Percentiles rank a stretch among this genome's conserved stretches.
These are phyloP conservation scores for Mucor lusitanicus DNA, from an alignment of 371 early-diverging fungal species.

Conservation along the genomic window DNA sequence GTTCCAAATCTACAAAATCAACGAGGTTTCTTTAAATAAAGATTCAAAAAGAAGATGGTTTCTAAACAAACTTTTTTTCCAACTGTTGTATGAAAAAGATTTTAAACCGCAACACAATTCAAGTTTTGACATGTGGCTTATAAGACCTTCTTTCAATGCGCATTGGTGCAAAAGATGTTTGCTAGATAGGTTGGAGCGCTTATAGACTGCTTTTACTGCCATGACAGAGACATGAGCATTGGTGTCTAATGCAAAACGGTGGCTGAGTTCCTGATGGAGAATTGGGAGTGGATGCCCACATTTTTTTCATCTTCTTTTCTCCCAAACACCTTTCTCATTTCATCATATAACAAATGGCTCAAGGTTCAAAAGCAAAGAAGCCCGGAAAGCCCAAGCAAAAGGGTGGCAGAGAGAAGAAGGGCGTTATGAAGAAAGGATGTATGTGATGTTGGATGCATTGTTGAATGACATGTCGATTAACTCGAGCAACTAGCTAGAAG, in stretches of 20 bases:
- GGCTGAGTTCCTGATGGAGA: slow-evolving; percentile 9
- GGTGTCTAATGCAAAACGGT: not conserved
- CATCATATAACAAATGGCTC: slow-evolving; percentile 47
- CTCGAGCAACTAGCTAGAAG: slow-evolving; percentile 39
- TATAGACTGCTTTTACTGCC: not conserved
- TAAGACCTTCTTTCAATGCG: not conserved
- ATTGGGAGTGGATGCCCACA: not conserved
- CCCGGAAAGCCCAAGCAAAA: slow-evolving; percentile 42
- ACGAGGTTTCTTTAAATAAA: not conserved
- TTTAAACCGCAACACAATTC: slow-evolving; percentile 2
- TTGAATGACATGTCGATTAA: not conserved
- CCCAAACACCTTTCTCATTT: not conserved
- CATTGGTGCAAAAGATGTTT: not conserved
- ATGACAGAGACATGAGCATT: not conserved
- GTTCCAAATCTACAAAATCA: slow-evolving; percentile 2
- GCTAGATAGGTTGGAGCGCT: not conserved
- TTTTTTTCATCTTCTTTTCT: not conserved
- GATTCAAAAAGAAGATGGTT: not conserved
- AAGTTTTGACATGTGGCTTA: slow-evolving; percentile 19
- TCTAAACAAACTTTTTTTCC: not conserved
- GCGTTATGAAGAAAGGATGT: slow-evolving; percentile 61
- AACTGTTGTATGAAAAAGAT: not conserved
- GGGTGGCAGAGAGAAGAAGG: slow-evolving; percentile 49
- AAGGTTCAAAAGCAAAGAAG: slow-evolving; percentile 58
- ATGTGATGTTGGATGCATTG: slow-evolving; percentile 2